These are phyloP conservation scores for Xylariaceae sp. DNA, from an alignment of 2,329 filamentous ascomycete species.

Conservation along the genomic window DNA sequence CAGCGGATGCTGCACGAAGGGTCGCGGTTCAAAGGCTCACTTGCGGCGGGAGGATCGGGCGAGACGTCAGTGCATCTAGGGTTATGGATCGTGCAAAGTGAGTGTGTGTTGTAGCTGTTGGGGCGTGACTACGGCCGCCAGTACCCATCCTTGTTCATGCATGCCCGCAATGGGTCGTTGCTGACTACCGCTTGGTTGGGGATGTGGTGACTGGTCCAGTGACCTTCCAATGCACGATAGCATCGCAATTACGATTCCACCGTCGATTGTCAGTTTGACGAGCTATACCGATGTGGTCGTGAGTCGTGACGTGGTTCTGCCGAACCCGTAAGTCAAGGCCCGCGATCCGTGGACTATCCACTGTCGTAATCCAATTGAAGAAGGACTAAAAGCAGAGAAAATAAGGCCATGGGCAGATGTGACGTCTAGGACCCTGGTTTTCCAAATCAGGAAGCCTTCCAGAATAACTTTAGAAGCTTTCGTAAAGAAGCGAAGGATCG, in stretches of 20 bases:
- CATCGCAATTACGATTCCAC: not conserved
- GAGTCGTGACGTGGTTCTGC: not conserved
- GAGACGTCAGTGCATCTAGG: no score
- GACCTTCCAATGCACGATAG: not conserved
- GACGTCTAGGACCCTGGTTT: not conserved
- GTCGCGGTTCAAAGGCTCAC: no score
- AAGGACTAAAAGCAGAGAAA: not conserved
- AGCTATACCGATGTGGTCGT: not conserved
- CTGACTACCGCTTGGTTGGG: no score
- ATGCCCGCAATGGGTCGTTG: no score
- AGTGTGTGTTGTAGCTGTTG: no score
- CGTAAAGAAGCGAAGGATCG: not conserved
- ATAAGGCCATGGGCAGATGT: not conserved
- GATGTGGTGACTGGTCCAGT: not conserved
- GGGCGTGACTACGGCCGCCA: no score
- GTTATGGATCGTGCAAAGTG: no score
- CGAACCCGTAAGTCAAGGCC: not conserved
- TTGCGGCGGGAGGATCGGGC: no score
- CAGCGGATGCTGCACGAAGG: no score
- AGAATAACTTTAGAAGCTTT: not conserved
- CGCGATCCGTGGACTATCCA: no score
- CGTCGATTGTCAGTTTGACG: not conserved
- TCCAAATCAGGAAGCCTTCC: not conserved
- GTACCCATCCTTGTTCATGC: no score
- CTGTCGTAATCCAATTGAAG: not conserved